These are phyloP conservation scores for Phytophthora idaei DNA, from an alignment of 352 stramenopile species.

Conservation along the genomic window DNA sequence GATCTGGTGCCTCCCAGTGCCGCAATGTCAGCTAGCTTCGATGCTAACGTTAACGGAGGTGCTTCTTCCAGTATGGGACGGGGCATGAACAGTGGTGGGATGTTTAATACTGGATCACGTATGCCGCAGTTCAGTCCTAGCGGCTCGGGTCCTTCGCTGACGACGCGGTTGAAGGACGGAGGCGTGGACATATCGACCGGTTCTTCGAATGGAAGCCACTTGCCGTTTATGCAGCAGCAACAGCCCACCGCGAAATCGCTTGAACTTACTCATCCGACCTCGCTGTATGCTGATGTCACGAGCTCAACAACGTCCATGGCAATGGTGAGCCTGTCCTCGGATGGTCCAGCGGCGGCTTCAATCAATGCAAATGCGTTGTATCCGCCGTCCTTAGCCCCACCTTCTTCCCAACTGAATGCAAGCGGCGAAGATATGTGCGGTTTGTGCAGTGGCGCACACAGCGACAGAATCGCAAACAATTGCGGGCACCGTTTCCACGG, in stretches of 20 bases:
- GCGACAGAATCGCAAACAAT: conserved; percentile 55
- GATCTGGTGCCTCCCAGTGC: conserved; percentile 38
- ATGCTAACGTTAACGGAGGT: conserved; percentile 26
- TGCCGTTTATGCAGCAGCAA: conserved; percentile 42
- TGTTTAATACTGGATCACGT: conserved; percentile 34
- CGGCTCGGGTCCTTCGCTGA: conserved; percentile 25
- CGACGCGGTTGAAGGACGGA: conserved; percentile 42
- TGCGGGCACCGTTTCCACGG: conserved; percentile 80
- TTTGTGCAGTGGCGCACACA: conserved; percentile 51
- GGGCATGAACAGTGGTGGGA: conserved; percentile 31
- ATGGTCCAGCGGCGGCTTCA: conserved; percentile 31
- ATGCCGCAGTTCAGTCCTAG: conserved; percentile 42
- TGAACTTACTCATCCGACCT: conserved; percentile 31
- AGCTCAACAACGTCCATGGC: conserved; percentile 40
- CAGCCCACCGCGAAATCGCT: conserved; percentile 28
- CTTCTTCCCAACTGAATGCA: conserved; percentile 25
- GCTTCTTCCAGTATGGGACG: conserved; percentile 31
- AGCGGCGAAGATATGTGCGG: conserved; percentile 40
- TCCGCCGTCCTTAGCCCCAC: conserved; percentile 26
- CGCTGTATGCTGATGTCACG: conserved; percentile 40
- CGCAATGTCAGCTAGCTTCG: conserved; percentile 29
- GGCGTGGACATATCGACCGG: conserved; percentile 38
- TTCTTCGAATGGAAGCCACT: conserved; percentile 35
- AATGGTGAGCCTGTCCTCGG: conserved; percentile 37
- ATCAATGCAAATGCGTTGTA: conserved; percentile 39